These are phyloP conservation scores for Nymphaea colorata DNA, from an alignment of 164 flowering plant species.

Conservation along the genomic window DNA sequence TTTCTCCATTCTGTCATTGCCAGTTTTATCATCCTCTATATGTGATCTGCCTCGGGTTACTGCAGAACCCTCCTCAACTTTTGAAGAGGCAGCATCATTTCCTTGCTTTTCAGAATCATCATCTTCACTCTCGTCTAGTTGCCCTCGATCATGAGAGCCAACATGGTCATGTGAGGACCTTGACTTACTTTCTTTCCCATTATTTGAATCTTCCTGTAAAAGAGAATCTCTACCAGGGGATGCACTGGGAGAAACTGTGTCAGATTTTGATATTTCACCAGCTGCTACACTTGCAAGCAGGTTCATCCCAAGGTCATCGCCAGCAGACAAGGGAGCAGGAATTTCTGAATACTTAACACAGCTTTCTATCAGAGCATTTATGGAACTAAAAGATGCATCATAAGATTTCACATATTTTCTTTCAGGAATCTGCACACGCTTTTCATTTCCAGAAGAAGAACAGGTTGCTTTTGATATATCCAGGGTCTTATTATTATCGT, in stretches of 20 bases:
- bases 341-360: slow-evolving; percentile 37
- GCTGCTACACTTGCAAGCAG: slow-evolving; percentile 95
- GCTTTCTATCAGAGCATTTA: slow-evolving; percentile 52
- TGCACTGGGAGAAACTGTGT: slow-evolving; percentile 24
- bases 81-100: slow-evolving; percentile 4
- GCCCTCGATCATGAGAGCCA: slow-evolving; percentile 6
- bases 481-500: slow-evolving; percentile 11
- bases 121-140: slow-evolving; percentile 15
- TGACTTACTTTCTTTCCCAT: slow-evolving; percentile 16
- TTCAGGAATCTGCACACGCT: slow-evolving; percentile 7
- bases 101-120: slow-evolving; percentile 21
- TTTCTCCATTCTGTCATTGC: background rate
- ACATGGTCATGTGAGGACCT: slow-evolving; percentile 20
- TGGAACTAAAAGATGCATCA: slow-evolving; percentile 42
- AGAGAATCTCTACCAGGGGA: slow-evolving; percentile 33
- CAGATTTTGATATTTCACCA: slow-evolving; percentile 61
- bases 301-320: slow-evolving; percentile 85
- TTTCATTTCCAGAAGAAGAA: slow-evolving; percentile 11
- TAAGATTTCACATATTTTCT: slow-evolving; percentile 24
- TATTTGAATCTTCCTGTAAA: slow-evolving; percentile 19
- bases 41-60: background rate
- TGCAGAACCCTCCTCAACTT: slow-evolving; percentile 8
- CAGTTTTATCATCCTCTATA: background rate
- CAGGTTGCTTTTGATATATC: slow-evolving; percentile 9
- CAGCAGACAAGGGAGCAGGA: slow-evolving; percentile 17